Base-by-base conservation (phyloP, 2,329 filamentous ascomycete species). In the Beauveria caledonica region DNA sequence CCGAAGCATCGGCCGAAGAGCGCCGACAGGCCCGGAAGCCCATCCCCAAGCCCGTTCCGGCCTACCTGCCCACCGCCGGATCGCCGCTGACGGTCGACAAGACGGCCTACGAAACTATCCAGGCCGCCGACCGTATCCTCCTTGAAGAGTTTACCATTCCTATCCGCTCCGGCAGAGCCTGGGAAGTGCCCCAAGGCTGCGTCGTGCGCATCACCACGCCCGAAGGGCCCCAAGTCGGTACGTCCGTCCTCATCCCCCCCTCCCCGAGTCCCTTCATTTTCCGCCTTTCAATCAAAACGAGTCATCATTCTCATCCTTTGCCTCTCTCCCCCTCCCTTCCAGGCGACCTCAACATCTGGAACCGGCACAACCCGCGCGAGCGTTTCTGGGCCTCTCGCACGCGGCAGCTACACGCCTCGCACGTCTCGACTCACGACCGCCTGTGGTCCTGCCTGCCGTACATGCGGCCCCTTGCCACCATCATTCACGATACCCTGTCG, bases 271-370 rank as follows among this genome's bases (percentile, higher is more conserved):
- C 42, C 42, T 10, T 6, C 8, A 19, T 23, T 11, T 45, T 45
- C 19, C 6, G 5, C 19, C 19, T 11, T 6, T 1, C 17, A 45
- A 45, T 23, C 5, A 10, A 45, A 21, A 10, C 23, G 4, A 4
- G 3, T 11, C 19, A 6, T 45, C 44, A 19, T 42, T 42, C 40
- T 42, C 40, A 36, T 36, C 9, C 7, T 42, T 15, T 6, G 2
- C 5, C 19, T 13, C 39, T 6, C n/a, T 21, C 3, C n/a, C 9
- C 19, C 3, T n/a, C 1, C 9, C 9, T 10, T 2, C 23, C 50
- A 74, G 88, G 89, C 58, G 90, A 94, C 67, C 76, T 94, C 19
- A 95, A 95, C 71, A 81, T 94, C 66, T 95, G 89, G 88, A 90
- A 88, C 66, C 78, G 80, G 5, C 76, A 86, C 64, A 92, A 94